These are phyloP conservation scores for Alternaria gaisen DNA, from an alignment of 2,329 filamentous ascomycete species.

Conservation along the genomic window DNA sequence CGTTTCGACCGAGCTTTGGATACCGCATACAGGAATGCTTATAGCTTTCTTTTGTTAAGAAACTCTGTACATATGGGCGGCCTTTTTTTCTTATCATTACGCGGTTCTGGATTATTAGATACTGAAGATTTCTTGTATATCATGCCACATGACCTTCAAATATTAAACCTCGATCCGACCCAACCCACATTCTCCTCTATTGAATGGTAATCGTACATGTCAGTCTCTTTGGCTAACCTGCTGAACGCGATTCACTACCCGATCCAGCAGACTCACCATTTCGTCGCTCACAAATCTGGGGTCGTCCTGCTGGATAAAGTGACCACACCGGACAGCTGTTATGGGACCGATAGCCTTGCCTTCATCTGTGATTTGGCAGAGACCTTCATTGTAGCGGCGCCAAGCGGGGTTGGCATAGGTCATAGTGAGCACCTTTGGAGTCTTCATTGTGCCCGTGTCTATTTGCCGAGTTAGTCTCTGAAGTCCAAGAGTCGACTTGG, in stretches of 20 bases:
- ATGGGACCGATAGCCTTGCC: constrained; percentile 56
- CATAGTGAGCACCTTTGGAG: constrained; percentile 54
- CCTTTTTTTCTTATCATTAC: constrained; percentile 1
- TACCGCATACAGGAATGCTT: not conserved
- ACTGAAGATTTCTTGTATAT: constrained; percentile 2
- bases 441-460: constrained; percentile 40
- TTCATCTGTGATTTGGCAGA: constrained; percentile 56
- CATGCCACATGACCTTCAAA: not conserved
- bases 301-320: constrained; percentile 66
- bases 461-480: constrained; percentile 3
- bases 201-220: not conserved
- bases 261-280: constrained; percentile 44
- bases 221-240: constrained; percentile 42
- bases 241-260: constrained; percentile 47
- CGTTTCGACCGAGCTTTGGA: not conserved
- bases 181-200: not conserved
- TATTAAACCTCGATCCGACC: not conserved
- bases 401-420: constrained; percentile 64
- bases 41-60: not conserved
- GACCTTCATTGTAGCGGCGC: constrained; percentile 63
- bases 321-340: constrained; percentile 60
- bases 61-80: constrained; percentile 18
- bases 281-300: constrained; percentile 53
- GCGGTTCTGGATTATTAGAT: not conserved
- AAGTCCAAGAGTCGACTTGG: constrained; percentile 5